Conservation (phyloP, 257 asterid genomes). For the Gardenia jasminoides region DNA sequence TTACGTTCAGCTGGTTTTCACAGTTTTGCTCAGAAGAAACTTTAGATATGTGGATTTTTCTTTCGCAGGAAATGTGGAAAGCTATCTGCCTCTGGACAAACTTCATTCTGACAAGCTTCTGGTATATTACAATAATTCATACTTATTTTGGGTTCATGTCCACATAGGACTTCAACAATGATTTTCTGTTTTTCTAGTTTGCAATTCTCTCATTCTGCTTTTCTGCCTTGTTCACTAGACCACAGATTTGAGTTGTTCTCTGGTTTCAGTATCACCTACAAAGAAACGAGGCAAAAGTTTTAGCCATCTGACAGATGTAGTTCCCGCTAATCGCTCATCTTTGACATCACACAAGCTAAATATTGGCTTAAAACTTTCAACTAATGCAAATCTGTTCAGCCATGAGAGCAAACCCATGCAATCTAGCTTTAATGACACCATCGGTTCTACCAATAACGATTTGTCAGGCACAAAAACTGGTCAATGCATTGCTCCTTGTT, state of each 20-base stretch:
- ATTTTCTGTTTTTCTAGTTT: not conserved
- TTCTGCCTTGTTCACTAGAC: conserved; percentile 34
- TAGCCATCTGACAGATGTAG: conserved; percentile 41
- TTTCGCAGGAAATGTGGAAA: conserved; percentile 50
- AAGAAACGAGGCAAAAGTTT: conserved; percentile 36
- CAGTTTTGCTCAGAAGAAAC: not conserved
- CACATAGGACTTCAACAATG: not conserved
- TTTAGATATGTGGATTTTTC: conserved; percentile 17
- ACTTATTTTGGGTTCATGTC: not conserved
- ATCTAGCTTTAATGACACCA: conserved; percentile 9
- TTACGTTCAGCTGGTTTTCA: not conserved
- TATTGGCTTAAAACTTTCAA: conserved; percentile 36
- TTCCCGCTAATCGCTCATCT: conserved; percentile 88
- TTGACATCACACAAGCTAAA: conserved; percentile 43
- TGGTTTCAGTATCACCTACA: conserved; percentile 34
- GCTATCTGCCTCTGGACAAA: conserved; percentile 37
- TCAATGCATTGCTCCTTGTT: conserved; percentile 39
- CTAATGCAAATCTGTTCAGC: conserved; percentile 33
- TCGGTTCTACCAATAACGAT: conserved; percentile 20
- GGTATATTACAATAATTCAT: conserved; percentile 39
- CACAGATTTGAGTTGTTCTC: conserved; percentile 28
- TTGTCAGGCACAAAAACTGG: conserved; percentile 35
- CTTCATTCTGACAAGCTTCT: conserved; percentile 41
- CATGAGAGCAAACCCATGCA: conserved; percentile 25
- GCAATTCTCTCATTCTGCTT: not conserved